Evolutionary conservation across 352 stramenopile genomes (phyloP).

Genomic region (Globisporangium okanoganense): DNA sequence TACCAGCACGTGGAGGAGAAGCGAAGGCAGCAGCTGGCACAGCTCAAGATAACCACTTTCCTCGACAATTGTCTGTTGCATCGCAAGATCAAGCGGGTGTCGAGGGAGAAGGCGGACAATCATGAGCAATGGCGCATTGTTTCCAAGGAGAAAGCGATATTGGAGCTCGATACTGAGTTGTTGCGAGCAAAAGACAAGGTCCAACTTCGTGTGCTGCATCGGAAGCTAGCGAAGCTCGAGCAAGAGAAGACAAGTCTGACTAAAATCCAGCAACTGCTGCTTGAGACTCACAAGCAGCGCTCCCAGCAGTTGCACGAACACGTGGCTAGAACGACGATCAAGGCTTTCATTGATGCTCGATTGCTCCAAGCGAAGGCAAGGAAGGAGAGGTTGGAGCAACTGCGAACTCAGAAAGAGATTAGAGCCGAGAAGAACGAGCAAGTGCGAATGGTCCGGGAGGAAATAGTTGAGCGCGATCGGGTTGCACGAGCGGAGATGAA

Average conservation of each 20-base stretch:
- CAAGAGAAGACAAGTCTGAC: background rate
- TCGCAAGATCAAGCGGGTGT: constrained; percentile 20
- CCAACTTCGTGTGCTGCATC: constrained; percentile 32
- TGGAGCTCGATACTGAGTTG: constrained; percentile 18
- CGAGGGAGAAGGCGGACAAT: constrained; percentile 17
- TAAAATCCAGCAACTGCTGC: background rate
- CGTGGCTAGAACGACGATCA: constrained; percentile 28
- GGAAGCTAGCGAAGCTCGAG: constrained; percentile 23
- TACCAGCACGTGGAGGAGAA: constrained; percentile 25
- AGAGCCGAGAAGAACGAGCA: constrained; percentile 31
- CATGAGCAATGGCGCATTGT: constrained; percentile 15
- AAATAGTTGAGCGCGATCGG: constrained; percentile 23
- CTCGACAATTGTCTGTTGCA: constrained; percentile 26
- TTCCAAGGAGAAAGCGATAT: constrained; percentile 15
- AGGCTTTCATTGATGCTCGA: constrained; percentile 28
- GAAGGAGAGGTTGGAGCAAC: constrained; percentile 12
- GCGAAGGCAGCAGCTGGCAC: constrained; percentile 20
- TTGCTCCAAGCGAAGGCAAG: constrained; percentile 15
- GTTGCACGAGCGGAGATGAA: constrained; percentile 9
- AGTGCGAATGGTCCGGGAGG: constrained; percentile 34
- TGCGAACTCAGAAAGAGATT: constrained; percentile 16
- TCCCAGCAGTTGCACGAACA: constrained; percentile 17
- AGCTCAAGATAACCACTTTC: constrained; percentile 39
- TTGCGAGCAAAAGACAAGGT: constrained; percentile 20
- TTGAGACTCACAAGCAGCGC: constrained; percentile 17